Base-by-base conservation (phyloP, 352 stramenopile species). In the Globisporangium sylvaticum region DNA sequence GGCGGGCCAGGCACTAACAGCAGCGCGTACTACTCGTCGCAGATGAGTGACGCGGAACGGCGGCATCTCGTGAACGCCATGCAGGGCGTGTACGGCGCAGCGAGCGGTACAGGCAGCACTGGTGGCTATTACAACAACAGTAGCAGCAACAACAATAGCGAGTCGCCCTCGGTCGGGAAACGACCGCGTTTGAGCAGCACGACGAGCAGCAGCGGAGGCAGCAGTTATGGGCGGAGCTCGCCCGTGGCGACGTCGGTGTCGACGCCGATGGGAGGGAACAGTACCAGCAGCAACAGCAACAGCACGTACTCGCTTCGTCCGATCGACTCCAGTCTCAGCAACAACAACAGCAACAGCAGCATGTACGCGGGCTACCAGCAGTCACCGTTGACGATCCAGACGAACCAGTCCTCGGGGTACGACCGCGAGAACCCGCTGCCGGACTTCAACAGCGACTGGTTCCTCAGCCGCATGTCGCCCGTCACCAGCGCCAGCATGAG, bases 391-490 rank as follows among this genome's bases (percentile, higher is more conserved):
- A 61, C 64, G 42, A 64, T 66, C 58, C 52, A 71, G 14, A 63
- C 52, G 15, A 64, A 66, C 52, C 60, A 58, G 14, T 50, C 68
- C 25, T 58, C 67, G 24, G 57, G 58, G 39, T 83, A 81, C 59
- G 77, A 88, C 25, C 56, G 69, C 24, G 78, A 88, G 18, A 81
- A 85, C 42, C 69, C 74, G 20, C 31, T 86, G n/a, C 74, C 76
- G 25, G 77, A 85, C 65, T 81, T 83, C n/a, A 84, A 67, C 58
- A 59, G 65, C 4, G 79, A 79, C 69, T 87, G 75, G 75, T 77
- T 77, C 58, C 44, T 74, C 20, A 66, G 55, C 10, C 55, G 71
- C 4, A 66, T 77, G 44, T 75, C 71, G 18, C 68, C 68, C 2
- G 61, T 68, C n/a, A 64, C 61, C 20, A 63, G 61, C 29, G 39